These are phyloP conservation scores for Fusarium sp. DNA, from an alignment of 2,329 filamentous ascomycete species.

Conservation along the genomic window DNA sequence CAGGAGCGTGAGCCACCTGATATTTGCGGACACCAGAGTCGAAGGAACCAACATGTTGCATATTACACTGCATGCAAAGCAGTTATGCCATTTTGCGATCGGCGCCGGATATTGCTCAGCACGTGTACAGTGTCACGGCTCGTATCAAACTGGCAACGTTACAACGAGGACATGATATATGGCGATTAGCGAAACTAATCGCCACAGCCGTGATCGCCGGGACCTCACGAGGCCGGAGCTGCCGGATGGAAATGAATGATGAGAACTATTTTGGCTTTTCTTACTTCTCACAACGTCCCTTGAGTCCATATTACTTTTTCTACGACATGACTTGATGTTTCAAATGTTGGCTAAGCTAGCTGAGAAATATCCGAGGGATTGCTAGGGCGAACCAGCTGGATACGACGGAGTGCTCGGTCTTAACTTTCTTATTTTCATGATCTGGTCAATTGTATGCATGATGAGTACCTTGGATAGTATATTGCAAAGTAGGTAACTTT, in stretches of 20 bases:
- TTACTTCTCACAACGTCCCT: background rate
- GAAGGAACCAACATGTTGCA: background rate
- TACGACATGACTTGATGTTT: constrained; percentile 19
- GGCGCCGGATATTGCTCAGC: background rate
- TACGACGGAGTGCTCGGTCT: background rate
- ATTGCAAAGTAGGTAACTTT: background rate
- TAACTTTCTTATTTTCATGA: background rate
- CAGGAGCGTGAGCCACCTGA: background rate
- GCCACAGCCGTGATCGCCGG: background rate
- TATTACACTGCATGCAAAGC: background rate
- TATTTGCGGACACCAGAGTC: background rate
- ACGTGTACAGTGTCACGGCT: background rate
- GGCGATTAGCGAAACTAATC: background rate
- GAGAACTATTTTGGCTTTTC: background rate
- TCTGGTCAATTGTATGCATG: background rate
- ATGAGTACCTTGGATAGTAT: too few species aligned
- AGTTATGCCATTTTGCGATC: background rate
- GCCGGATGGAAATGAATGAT: background rate
- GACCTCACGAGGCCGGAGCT: background rate
- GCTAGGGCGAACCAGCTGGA: background rate
- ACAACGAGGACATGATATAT: background rate
- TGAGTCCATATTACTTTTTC: constrained; percentile 26
- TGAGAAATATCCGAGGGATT: constrained; percentile 18
- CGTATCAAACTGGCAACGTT: background rate
- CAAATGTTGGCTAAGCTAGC: constrained; percentile 4